Percentiles rank a stretch among this genome's conserved stretches.
Evolutionary conservation across 176 grass and related monocot genomes (phyloP).

Genomic region (Areca catechu): DNA sequence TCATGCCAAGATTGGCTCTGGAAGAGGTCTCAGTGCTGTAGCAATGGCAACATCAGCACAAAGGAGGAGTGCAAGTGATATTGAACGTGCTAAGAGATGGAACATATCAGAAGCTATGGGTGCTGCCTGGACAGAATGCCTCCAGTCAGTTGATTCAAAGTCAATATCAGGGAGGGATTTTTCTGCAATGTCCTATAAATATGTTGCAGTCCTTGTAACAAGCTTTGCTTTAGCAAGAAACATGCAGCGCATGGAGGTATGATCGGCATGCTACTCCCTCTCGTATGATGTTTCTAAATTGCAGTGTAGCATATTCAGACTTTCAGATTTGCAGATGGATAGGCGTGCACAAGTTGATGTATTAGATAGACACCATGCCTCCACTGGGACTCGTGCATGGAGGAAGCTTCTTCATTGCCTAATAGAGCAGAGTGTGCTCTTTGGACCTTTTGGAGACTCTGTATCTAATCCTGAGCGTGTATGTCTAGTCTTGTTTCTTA

Average conservation of each 20-base stretch:
- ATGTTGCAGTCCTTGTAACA: constrained; percentile 92
- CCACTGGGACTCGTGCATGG: constrained; percentile 77
- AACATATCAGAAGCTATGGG: constrained; percentile 96
- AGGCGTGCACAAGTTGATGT: constrained; percentile 71
- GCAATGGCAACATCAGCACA: constrained; percentile 99
- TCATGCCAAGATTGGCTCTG: constrained; percentile 93
- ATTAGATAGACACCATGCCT: constrained; percentile 45
- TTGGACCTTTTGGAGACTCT: constrained; percentile 69
- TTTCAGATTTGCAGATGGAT: constrained; percentile 70
- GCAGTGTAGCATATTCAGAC: constrained; percentile 11
- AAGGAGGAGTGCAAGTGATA: constrained; percentile 77
- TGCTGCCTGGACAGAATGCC: constrained; percentile 87
- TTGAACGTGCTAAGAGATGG: constrained; percentile 88
- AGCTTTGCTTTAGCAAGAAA: constrained; percentile 86
- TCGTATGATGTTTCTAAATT: constrained; percentile 16
- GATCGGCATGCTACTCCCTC: constrained; percentile 17
- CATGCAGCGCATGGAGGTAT: constrained; percentile 86
- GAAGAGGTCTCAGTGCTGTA: constrained; percentile 91
- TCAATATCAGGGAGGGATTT: constrained; percentile 68
- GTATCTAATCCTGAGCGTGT: constrained; percentile 60
- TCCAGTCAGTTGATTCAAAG: constrained; percentile 74
- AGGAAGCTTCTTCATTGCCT: constrained; percentile 93
- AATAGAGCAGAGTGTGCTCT: constrained; percentile 72
- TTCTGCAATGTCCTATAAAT: constrained; percentile 90
- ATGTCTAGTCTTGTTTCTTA: constrained; percentile 22